phyloP scores from a whole-genome alignment of 2,329 filamentous ascomycete genomes.

The Ophiocordyceps camponoti-saundersi region DNA sequence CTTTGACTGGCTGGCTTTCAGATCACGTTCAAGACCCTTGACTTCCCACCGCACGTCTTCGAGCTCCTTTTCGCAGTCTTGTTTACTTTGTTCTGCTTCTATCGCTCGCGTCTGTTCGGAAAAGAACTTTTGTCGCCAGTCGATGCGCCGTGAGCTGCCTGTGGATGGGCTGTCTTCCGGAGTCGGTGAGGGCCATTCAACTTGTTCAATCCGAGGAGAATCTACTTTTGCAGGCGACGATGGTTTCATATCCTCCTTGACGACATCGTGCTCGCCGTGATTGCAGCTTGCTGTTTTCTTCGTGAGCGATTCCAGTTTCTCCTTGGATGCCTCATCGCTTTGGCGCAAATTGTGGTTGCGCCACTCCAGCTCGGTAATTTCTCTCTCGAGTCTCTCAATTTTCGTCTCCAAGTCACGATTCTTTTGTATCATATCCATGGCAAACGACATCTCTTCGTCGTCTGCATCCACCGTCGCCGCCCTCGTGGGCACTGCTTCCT shows the following conservation, averaged over 20 bases:
- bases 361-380: neutral
- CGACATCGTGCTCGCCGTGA: neutral
- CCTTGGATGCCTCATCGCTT: neutral
- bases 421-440: neutral
- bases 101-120: neutral
- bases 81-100: neutral
- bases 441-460: neutral
- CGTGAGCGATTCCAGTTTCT: neutral
- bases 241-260: neutral
- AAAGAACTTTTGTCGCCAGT: neutral
- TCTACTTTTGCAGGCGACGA: neutral
- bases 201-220: neutral
- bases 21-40: neutral
- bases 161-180: neutral
- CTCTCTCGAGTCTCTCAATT: neutral
- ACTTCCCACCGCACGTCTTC: neutral
- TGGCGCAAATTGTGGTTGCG: neutral
- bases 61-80: neutral
- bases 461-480: neutral
- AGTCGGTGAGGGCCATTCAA: neutral
- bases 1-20: neutral
- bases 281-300: neutral
- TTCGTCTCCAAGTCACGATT: neutral
- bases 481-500: neutral
- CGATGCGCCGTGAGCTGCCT: neutral